These are phyloP conservation scores for Yueomyces sinensis DNA, from an alignment of 805 yeast genomes.

Conservation along the genomic window DNA sequence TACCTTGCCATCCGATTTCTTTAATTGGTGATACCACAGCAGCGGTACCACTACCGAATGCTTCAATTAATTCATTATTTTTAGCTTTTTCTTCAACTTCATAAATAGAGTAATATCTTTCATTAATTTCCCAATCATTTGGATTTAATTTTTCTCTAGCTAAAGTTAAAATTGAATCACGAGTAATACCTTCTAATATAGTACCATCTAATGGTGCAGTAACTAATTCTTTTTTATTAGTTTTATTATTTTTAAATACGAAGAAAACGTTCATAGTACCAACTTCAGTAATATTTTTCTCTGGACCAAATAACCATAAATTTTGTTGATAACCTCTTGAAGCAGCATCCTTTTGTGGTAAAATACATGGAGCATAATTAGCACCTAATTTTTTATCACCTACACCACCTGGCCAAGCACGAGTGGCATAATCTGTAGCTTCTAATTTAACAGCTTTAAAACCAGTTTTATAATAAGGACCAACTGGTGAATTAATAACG, in stretches of 20 bases:
- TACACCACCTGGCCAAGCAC: constrained; percentile 99
- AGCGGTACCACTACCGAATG: constrained; percentile 97
- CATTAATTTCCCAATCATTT: constrained; percentile 67
- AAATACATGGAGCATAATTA: constrained; percentile 89
- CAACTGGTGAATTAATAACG: constrained; percentile 90
- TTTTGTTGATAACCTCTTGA: constrained; percentile 86
- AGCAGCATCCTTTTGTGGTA: constrained; percentile 84
- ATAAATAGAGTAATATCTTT: constrained; percentile 68
- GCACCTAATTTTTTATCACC: constrained; percentile 96
- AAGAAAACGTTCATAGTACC: constrained; percentile 95
- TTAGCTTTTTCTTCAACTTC: constrained; percentile 69
- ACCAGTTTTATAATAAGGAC: constrained; percentile 92
- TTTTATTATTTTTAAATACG: constrained; percentile 55
- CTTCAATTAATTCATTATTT: constrained; percentile 78
- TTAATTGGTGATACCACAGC: constrained; percentile 90
- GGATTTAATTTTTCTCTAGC: constrained; percentile 62
- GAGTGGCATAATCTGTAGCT: constrained; percentile 88
- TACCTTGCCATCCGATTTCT: constrained; percentile 66
- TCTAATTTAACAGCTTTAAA: constrained; percentile 89
- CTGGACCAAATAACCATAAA: constrained; percentile 89
- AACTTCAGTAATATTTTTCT: constrained; percentile 79
- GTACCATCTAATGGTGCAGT: constrained; percentile 97
- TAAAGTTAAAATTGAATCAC: constrained; percentile 71
- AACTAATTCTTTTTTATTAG: constrained; percentile 79
- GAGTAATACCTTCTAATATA: constrained; percentile 89